Percentiles rank a stretch among this genome's conserved stretches.
phyloP scores from a whole-genome alignment of 345 rosid genomes.

The Arabidopsis suecica region DNA sequence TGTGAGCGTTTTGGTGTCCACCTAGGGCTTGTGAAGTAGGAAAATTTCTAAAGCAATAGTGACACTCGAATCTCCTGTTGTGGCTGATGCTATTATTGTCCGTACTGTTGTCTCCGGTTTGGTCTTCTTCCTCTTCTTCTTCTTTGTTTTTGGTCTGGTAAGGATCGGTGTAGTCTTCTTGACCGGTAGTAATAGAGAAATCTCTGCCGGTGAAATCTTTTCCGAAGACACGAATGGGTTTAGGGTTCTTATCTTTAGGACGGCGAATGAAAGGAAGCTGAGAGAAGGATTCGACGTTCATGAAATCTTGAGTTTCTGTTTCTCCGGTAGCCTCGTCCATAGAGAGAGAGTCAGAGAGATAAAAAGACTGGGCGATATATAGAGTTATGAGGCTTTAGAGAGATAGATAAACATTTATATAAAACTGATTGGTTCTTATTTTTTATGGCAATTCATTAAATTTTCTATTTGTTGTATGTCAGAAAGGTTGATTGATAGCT shows the following conservation, averaged over 20 bases:
- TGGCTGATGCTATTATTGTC: constrained; percentile 27
- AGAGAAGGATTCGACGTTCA: constrained; percentile 71
- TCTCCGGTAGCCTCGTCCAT: constrained; percentile 36
- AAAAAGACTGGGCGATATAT: constrained; percentile 21
- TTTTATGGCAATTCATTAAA: constrained; percentile 23
- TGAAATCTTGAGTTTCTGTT: constrained; percentile 56
- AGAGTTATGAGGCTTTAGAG: constrained; percentile 24
- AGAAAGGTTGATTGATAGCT: constrained; percentile 22
- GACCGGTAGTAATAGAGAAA: constrained; percentile 13
- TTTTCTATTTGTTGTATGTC: constrained; percentile 13
- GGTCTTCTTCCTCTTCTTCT: constrained; percentile 24
- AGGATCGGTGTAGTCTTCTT: constrained; percentile 28
- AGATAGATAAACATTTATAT: constrained; percentile 34
- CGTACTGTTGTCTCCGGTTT: constrained; percentile 16
- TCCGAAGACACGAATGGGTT: constrained; percentile 70
- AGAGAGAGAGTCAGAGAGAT: constrained; percentile 22
- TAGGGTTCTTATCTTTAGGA: constrained; percentile 52
- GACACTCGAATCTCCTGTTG: constrained; percentile 54
- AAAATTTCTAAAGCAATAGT: constrained; percentile 52
- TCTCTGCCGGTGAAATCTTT: constrained; percentile 46
- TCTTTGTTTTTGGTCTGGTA: constrained; percentile 31
- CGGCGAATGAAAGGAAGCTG: constrained; percentile 78
- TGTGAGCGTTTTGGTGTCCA: constrained; percentile 68
- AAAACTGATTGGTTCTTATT: constrained; percentile 19
- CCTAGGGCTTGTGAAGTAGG: constrained; percentile 63